Evolutionary conservation across 1,284 basidiomycete species (phyloP).

Genomic region (Cryptococcus floricola): DNA sequence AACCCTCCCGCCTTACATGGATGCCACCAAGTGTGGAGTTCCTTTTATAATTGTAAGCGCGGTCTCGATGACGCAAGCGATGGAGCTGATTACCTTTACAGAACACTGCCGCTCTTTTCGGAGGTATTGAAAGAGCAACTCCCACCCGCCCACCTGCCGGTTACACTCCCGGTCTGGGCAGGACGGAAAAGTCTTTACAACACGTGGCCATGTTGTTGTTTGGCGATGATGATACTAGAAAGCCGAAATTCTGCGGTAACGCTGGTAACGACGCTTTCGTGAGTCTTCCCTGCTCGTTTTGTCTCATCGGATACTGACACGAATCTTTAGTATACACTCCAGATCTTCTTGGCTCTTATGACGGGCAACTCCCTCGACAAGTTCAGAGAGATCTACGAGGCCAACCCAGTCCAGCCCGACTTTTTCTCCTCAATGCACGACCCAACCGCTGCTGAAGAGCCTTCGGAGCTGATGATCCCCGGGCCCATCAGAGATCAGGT

Average conservation of each 20-base stretch:
- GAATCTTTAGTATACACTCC: conserved; percentile 22
- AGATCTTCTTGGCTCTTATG: conserved; percentile 23
- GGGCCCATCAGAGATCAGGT: neutral
- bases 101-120: conserved; percentile 40
- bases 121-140: conserved; percentile 23
- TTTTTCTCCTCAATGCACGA: neutral
- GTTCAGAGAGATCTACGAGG: conserved; percentile 19
- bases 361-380: conserved; percentile 18
- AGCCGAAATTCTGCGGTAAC: conserved; percentile 23
- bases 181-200: conserved; percentile 19
- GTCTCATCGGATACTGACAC: neutral
- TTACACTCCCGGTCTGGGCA: neutral
- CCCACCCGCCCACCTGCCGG: neutral
- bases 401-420: neutral
- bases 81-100: conserved; percentile 1
- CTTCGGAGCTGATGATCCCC: neutral
- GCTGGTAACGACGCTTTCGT: conserved; percentile 39
- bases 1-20: conserved; percentile 22
- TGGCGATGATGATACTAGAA: conserved; percentile 11
- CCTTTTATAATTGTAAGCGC: conserved; percentile 31
- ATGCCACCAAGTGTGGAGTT: conserved; percentile 18
- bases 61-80: no score
- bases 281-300: conserved; percentile 6
- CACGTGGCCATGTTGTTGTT: conserved; percentile 23
- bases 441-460: neutral